phyloP scores from a whole-genome alignment of 2,329 filamentous ascomycete species.

The Ceratocystis cubensis region DNA sequence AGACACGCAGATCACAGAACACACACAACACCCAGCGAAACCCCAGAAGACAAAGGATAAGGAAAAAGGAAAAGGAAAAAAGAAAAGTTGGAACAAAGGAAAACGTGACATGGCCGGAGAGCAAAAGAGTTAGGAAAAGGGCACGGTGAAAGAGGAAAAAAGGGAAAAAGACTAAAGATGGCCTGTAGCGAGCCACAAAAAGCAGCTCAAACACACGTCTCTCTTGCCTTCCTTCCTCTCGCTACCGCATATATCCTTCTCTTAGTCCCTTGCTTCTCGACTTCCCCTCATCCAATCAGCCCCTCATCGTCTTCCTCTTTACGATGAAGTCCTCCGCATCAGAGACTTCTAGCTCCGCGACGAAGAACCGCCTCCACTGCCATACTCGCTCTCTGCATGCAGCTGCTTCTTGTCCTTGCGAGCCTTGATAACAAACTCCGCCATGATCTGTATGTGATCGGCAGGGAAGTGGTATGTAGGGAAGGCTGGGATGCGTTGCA shows the following conservation, averaged over 20 bases:
- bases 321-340: neutral
- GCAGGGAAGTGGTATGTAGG: slow-evolving; percentile 91
- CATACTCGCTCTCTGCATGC: slow-evolving; percentile 48
- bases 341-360: slow-evolving; percentile 4
- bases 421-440: slow-evolving; percentile 78
- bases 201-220: neutral
- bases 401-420: slow-evolving; percentile 67
- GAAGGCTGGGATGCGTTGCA: slow-evolving; percentile 78
- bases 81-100: neutral
- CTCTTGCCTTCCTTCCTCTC: neutral
- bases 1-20: neutral
- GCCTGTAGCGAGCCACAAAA: neutral
- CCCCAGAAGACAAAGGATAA: neutral
- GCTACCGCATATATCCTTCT: neutral
- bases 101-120: neutral
- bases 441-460: slow-evolving; percentile 81
- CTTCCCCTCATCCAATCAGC: neutral
- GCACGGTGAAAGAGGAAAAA: neutral
- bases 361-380: slow-evolving; percentile 25
- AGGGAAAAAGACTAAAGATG: neutral
- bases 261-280: neutral
- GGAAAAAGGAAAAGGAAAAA: neutral
- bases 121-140: neutral
- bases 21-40: slow-evolving; percentile 4
- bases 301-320: neutral